phyloP scores from a whole-genome alignment of 2,329 filamentous ascomycete species.

The Aspergillus felis region DNA sequence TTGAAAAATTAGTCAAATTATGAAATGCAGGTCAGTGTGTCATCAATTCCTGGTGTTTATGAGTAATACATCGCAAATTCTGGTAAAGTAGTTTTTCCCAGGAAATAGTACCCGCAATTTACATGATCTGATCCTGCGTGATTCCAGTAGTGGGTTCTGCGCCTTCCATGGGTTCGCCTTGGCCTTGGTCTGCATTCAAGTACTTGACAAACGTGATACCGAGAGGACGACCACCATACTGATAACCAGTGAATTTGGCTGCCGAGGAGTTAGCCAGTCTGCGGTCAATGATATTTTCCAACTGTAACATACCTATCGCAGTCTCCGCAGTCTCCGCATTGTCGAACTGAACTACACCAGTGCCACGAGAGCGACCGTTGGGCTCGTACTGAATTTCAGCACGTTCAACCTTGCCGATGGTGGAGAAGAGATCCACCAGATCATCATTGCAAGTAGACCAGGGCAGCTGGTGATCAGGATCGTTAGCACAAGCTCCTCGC shows the following conservation, averaged over 20 bases:
- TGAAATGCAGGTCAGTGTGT: not conserved
- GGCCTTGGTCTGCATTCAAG: slow-evolving; percentile 60
- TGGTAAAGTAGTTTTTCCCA: slow-evolving; percentile 2
- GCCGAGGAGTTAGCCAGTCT: slow-evolving; percentile 15
- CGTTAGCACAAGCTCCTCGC: not conserved
- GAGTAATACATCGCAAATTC: slow-evolving; percentile 1
- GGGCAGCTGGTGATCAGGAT: slow-evolving; percentile 62
- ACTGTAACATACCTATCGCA: slow-evolving; percentile 61
- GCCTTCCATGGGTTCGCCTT: slow-evolving; percentile 74
- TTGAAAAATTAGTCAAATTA: not conserved
- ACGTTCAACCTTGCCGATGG: slow-evolving; percentile 95
- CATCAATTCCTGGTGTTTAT: not conserved
- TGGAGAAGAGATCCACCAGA: slow-evolving; percentile 91
- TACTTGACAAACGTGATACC: slow-evolving; percentile 95
- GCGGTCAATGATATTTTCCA: slow-evolving; percentile 12
- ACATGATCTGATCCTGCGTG: slow-evolving; percentile 99
- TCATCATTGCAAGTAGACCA: slow-evolving; percentile 99
- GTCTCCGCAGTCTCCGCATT: slow-evolving; percentile 79
- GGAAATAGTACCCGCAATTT: slow-evolving; percentile 21
- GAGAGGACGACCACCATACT: slow-evolving; percentile 92
- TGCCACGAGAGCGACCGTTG: slow-evolving; percentile 90
- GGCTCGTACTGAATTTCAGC: slow-evolving; percentile 99
- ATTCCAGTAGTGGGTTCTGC: slow-evolving; percentile 65
- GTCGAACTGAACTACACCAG: slow-evolving; percentile 95
- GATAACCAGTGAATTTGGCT: slow-evolving; percentile 95